Conservation (phyloP, 441 rosid species). For the Gossypium trilobum region DNA sequence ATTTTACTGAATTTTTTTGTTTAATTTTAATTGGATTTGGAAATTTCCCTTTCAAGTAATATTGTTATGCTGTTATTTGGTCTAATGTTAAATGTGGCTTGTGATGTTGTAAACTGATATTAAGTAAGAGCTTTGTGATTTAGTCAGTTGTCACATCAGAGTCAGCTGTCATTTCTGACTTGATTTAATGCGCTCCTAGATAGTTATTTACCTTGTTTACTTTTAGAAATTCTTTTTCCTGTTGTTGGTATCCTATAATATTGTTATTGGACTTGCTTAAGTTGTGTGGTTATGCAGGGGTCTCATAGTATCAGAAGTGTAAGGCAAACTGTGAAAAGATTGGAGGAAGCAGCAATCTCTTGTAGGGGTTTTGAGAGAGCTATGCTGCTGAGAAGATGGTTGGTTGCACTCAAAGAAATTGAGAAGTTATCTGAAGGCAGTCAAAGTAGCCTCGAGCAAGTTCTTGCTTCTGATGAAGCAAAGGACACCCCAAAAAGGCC, state of each 20-base stretch:
- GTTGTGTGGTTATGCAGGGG: constrained; percentile 36
- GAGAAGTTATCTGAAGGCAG: constrained; percentile 50
- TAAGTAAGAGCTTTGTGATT: background rate
- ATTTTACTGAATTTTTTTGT: background rate
- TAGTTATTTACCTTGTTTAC: background rate
- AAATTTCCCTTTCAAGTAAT: background rate
- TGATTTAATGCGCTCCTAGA: background rate
- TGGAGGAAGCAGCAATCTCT: constrained; percentile 80
- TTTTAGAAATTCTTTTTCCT: background rate
- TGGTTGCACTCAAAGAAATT: constrained; percentile 60
- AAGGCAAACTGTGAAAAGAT: constrained; percentile 65
- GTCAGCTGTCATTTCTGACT: background rate
- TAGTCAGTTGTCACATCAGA: background rate
- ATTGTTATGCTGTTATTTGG: background rate
- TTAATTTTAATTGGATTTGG: background rate
- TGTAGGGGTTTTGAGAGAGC: constrained; percentile 73
- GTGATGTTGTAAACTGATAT: background rate
- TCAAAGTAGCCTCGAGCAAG: constrained; percentile 34
- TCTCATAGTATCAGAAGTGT: constrained; percentile 49
- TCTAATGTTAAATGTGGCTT: background rate
- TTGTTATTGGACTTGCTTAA: constrained; percentile 5
- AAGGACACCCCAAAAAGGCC: constrained; percentile 36
- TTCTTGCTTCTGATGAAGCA: constrained; percentile 41
- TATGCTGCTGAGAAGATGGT: constrained; percentile 70
- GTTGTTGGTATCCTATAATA: background rate